Evolutionary conservation across 2,329 filamentous ascomycete genomes (phyloP).

Genomic region (Neobulgaria alba): DNA sequence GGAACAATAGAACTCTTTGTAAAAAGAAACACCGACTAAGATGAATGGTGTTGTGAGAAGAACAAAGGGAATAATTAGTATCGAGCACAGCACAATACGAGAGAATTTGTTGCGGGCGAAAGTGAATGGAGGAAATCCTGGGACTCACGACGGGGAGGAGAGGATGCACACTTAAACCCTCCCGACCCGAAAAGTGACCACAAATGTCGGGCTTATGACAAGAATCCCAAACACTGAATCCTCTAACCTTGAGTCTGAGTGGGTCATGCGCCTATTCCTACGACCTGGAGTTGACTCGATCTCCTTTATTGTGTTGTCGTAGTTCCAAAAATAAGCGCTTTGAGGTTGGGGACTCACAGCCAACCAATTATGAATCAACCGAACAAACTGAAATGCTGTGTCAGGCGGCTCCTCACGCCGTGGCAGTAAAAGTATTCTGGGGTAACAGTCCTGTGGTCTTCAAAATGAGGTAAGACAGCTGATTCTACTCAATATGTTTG

Average conservation of each 20-base stretch:
- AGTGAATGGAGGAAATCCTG: conserved; percentile 13
- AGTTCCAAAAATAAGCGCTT: conserved; percentile 24
- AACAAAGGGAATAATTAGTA: conserved; percentile 12
- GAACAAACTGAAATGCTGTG: conserved; percentile 14
- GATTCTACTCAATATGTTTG: too few species aligned
- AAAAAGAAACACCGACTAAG: too few species aligned
- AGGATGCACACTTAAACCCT: conserved; percentile 20
- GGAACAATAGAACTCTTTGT: too few species aligned
- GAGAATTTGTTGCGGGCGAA: conserved; percentile 5
- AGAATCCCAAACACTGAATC: conserved; percentile 18
- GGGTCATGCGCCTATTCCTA: conserved; percentile 12
- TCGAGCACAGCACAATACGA: conserved; percentile 18
- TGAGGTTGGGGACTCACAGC: conserved; percentile 18
- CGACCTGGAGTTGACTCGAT: conserved; percentile 16
- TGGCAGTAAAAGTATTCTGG: too few species aligned
- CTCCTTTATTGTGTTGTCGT: conserved; percentile 22
- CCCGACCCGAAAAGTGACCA: conserved; percentile 7
- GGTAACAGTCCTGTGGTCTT: too few species aligned
- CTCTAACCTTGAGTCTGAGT: conserved; percentile 22
- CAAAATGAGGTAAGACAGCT: too few species aligned
- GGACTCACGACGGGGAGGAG: conserved; percentile 6
- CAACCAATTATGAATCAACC: conserved; percentile 19
- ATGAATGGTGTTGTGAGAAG: conserved; percentile 1
- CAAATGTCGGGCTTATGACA: conserved; percentile 8
- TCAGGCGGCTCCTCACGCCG: too few species aligned